Evolutionary conservation across 345 rosid genomes (phyloP).

Genomic region (Gossypium ekmanianum): DNA sequence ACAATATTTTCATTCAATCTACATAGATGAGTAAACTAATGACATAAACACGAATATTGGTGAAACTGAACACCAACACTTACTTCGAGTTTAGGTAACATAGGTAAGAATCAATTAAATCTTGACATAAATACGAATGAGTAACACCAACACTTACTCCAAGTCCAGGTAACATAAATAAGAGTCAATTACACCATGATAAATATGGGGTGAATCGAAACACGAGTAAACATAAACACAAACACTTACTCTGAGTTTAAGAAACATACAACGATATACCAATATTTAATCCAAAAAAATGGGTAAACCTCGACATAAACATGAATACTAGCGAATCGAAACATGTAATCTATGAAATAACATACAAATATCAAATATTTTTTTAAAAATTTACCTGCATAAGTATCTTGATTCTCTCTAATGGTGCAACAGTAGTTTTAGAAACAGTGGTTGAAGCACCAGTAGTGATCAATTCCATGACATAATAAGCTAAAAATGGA

Average conservation of each 20-base stretch:
- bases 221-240: neutral
- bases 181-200: too few relatives aligned
- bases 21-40: neutral
- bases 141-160: too few relatives aligned
- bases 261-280: too few relatives aligned
- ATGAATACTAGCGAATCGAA: neutral
- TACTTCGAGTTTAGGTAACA: neutral
- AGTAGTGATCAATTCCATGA: constrained; percentile 71
- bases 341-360: neutral
- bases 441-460: constrained; percentile 83
- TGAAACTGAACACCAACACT: neutral
- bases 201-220: neutral
- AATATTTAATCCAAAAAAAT: too few relatives aligned
- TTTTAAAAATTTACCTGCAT: constrained; percentile 52
- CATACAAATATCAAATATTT: neutral
- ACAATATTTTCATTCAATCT: neutral
- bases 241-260: neutral
- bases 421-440: constrained; percentile 84
- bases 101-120: too few relatives aligned
- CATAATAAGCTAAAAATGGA: constrained; percentile 63
- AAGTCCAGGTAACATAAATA: too few relatives aligned
- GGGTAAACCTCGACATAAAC: neutral
- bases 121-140: too few relatives aligned
- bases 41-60: neutral
- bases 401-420: constrained; percentile 80